Conservation (phyloP, 768 basidiomycete species). For the Amylocystis lapponica region DNA sequence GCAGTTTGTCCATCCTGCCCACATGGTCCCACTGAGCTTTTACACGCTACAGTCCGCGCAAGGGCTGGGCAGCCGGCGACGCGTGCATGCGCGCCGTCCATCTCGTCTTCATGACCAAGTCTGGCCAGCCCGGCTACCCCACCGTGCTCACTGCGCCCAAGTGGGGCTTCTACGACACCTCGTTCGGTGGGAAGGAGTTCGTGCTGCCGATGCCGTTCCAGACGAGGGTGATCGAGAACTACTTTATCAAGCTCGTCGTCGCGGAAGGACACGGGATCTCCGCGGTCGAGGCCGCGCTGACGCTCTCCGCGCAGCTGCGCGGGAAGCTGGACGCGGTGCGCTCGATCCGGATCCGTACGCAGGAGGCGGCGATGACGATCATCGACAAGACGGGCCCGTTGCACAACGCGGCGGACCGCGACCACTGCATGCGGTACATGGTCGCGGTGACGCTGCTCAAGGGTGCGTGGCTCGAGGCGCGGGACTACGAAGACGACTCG, state of each 20-base stretch:
- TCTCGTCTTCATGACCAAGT: conserved; percentile 10
- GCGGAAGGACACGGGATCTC: conserved; percentile 8
- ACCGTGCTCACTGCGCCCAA: conserved; percentile 8
- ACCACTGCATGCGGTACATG: conserved; percentile 12
- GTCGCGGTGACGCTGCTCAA: conserved; percentile 9
- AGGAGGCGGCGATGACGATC: conserved; percentile 6
- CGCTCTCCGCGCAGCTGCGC: not conserved
- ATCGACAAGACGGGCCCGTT: conserved; percentile 7
- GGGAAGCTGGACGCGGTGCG: conserved; percentile 1
- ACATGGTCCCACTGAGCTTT: not conserved
- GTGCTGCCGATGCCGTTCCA: conserved; percentile 3
- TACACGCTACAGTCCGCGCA: conserved; percentile 4
- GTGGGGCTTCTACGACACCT: conserved; percentile 10
- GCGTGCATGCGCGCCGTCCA: conserved; percentile 9
- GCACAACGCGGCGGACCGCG: conserved; percentile 8
- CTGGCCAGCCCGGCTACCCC: conserved; percentile 8
- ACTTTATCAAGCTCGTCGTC: conserved; percentile 8
- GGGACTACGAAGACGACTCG: conserved; percentile 5
- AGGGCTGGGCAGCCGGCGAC: conserved; percentile 11
- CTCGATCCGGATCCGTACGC: conserved; percentile 6
- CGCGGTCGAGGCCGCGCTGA: conserved; percentile 7
- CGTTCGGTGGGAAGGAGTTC: conserved; percentile 3
- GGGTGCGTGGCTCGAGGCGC: conserved; percentile 2
- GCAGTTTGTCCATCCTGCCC: not conserved
- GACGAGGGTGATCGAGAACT: conserved; percentile 2